Conservation (phyloP, 768 basidiomycete species). For the Postia placenta region DNA sequence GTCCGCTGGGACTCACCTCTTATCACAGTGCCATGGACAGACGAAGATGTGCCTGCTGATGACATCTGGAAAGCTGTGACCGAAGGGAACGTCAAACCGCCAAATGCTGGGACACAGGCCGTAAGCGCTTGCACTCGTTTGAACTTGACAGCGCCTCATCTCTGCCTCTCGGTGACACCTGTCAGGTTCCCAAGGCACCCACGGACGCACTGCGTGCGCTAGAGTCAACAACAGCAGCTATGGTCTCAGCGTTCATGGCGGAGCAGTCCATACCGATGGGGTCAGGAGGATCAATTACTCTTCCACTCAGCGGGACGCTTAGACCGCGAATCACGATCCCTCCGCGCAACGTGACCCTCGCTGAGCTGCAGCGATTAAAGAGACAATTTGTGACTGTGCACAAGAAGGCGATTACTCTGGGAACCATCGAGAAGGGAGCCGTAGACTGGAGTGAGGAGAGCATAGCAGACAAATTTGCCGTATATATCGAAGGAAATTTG, state of each 20-base stretch:
- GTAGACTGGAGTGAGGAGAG: slow-evolving; percentile 75
- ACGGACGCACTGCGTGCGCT: slow-evolving; percentile 82
- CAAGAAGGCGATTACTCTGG: slow-evolving; percentile 82
- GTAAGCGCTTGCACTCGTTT: slow-evolving; percentile 35
- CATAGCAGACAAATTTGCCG: slow-evolving; percentile 63
- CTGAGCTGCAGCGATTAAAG: slow-evolving; percentile 85
- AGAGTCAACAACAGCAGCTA: slow-evolving; percentile 65
- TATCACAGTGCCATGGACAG: slow-evolving; percentile 77
- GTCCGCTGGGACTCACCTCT: slow-evolving; percentile 98
- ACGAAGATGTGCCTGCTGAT: slow-evolving; percentile 55
- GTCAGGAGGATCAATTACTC: slow-evolving; percentile 45
- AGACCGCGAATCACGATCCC: slow-evolving; percentile 57
- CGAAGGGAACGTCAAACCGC: slow-evolving; percentile 75
- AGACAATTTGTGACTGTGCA: slow-evolving; percentile 89
- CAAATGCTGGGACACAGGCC: slow-evolving; percentile 75
- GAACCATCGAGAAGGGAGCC: slow-evolving; percentile 67
- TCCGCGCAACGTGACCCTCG: slow-evolving; percentile 66
- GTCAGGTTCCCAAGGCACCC: slow-evolving; percentile 74
- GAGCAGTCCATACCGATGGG: slow-evolving; percentile 50
- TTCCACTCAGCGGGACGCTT: slow-evolving; percentile 36
- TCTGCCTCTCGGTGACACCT: background rate
- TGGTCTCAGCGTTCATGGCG: slow-evolving; percentile 69
- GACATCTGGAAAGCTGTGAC: slow-evolving; percentile 81
- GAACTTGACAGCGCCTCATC: background rate
- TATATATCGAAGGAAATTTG: slow-evolving; percentile 68